A percentile compares a stretch with the other conserved stretches of the same genome.
These are phyloP conservation scores for Linum lewisii DNA, from an alignment of 345 rosid species.

Conservation along the genomic window DNA sequence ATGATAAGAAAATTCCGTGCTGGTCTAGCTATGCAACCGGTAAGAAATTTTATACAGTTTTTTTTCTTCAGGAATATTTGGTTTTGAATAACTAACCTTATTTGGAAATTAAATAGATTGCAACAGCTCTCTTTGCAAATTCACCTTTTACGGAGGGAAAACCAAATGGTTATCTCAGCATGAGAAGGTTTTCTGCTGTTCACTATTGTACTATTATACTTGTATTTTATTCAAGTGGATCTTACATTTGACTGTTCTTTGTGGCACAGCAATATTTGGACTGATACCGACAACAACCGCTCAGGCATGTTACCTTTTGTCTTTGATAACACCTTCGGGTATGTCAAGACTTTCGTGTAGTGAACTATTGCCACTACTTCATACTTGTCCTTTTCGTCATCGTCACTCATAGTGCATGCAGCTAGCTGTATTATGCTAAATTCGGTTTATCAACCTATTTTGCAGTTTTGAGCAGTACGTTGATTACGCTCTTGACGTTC, in stretches of 20 bases:
- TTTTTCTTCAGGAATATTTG: too few relatives aligned
- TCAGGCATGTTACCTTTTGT: slow-evolving; percentile 97
- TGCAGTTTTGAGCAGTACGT: slow-evolving; percentile 98
- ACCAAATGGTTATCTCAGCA: slow-evolving; percentile 97
- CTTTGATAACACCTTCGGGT: slow-evolving; percentile 90
- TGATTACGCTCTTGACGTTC: slow-evolving; percentile 98
- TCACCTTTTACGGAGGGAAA: slow-evolving; percentile 98
- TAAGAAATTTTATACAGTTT: slow-evolving; percentile 31
- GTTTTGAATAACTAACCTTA: slow-evolving; percentile 22
- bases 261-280: slow-evolving; percentile 81
- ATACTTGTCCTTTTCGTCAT: slow-evolving; percentile 8
- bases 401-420: neutral
- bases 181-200: slow-evolving; percentile 78
- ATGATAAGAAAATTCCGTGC: slow-evolving; percentile 94
- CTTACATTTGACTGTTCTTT: slow-evolving; percentile 18
- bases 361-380: slow-evolving; percentile 2
- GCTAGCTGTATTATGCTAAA: too few relatives aligned
- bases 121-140: slow-evolving; percentile 94
- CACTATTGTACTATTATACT: slow-evolving; percentile 5
- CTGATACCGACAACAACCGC: slow-evolving; percentile 86
- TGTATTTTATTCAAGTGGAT: neutral
- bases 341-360: slow-evolving; percentile 27
- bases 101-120: slow-evolving; percentile 57
- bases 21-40: slow-evolving; percentile 97
- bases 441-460: neutral